phyloP scores from a whole-genome alignment of 768 basidiomycete genomes.

The Xerocomus brunneocitrinus region DNA sequence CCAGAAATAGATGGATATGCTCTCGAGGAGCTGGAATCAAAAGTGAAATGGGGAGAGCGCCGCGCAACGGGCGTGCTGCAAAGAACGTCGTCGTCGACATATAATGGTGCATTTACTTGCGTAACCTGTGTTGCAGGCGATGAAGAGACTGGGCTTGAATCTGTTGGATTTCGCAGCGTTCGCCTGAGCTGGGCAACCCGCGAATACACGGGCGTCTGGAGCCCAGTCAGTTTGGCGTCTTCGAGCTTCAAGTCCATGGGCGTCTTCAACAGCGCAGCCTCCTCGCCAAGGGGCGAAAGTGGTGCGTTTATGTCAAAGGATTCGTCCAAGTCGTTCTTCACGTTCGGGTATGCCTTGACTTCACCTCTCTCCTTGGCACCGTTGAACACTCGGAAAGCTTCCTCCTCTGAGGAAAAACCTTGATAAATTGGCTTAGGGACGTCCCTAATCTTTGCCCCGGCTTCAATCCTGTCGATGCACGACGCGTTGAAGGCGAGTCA shows the following conservation, averaged over 20 bases:
- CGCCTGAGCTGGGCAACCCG: constrained; percentile 8
- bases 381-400: constrained; percentile 35
- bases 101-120: constrained; percentile 13
- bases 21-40: constrained; percentile 17
- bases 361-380: constrained; percentile 29
- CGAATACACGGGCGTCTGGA: constrained; percentile 3
- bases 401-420: constrained; percentile 39
- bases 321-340: neutral
- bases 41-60: constrained; percentile 15
- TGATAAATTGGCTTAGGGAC: constrained; percentile 41
- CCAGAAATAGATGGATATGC: constrained; percentile 9
- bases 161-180: constrained; percentile 7
- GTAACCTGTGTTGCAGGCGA: constrained; percentile 28
- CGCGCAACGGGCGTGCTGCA: constrained; percentile 3
- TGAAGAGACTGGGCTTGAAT: constrained; percentile 9
- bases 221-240: neutral
- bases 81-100: constrained; percentile 12
- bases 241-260: constrained; percentile 5
- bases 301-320: neutral
- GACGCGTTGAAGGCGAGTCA: constrained; percentile 3
- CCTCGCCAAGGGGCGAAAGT: constrained; percentile 17
- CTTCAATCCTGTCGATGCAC: constrained; percentile 40
- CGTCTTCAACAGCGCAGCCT: constrained; percentile 12
- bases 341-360: constrained; percentile 15
- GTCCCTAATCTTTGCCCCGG: constrained; percentile 38